Conservation (phyloP, 441 rosid genomes). For the Corymbia citriodora region DNA sequence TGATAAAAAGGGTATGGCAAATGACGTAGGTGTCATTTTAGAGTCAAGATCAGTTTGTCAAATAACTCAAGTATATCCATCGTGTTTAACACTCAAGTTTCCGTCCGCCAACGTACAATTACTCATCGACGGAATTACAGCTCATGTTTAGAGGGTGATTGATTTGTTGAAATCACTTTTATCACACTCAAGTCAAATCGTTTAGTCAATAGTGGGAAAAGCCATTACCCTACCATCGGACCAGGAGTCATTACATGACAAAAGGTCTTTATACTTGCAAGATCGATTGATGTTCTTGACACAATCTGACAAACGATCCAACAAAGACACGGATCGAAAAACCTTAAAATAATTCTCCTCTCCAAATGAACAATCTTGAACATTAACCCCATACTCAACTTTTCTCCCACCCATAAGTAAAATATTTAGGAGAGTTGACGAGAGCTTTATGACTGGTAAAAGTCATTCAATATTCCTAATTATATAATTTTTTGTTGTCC, state of each 20-base stretch:
- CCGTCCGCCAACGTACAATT: not conserved
- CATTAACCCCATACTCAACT: not conserved
- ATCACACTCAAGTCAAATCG: not conserved
- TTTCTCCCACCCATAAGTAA: not conserved
- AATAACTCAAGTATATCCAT: not conserved
- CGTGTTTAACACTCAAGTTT: not conserved
- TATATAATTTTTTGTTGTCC: too few relatives aligned
- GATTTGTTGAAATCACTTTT: not conserved
- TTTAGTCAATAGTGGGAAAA: not conserved
- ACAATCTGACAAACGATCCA: not conserved
- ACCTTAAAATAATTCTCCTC: not conserved
- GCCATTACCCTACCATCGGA: not conserved
- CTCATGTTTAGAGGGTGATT: accelerated
- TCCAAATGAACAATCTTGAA: not conserved
- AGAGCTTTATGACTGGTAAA: not conserved
- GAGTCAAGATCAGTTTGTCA: accelerated
- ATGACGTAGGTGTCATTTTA: not conserved
- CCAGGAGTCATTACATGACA: not conserved
- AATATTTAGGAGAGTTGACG: not conserved
- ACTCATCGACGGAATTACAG: not conserved
- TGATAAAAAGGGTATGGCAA: accelerated
- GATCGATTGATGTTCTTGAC: not conserved
- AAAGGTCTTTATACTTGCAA: not conserved
- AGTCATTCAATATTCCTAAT: too few relatives aligned
- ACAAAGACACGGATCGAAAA: not conserved